Evolutionary conservation across 192 early-diverging fungal genomes (phyloP).

Genomic region (Umbelopsis vinacea): DNA sequence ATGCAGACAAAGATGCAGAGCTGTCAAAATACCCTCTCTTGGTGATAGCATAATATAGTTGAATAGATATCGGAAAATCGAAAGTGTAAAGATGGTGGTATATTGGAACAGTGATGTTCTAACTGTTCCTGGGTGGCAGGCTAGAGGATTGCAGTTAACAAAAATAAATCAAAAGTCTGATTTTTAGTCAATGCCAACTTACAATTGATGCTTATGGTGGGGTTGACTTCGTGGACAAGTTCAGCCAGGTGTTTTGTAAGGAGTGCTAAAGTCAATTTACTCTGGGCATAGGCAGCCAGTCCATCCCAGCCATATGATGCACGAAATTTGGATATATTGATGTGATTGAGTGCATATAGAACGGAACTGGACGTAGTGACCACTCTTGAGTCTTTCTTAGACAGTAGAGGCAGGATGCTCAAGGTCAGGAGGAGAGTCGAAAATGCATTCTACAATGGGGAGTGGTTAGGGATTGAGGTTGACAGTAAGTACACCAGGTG

Average conservation of each 20-base stretch:
- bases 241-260: background rate
- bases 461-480: too few species aligned
- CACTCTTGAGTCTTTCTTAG: background rate
- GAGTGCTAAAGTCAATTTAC: background rate
- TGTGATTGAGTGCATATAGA: background rate
- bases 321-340: conserved; percentile 2
- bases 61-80: background rate
- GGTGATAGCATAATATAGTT: conserved; percentile 1
- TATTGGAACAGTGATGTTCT: conserved; percentile 8
- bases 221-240: background rate
- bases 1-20: conserved; percentile 7
- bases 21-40: background rate
- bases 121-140: background rate
- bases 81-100: background rate
- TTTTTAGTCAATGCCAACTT: background rate
- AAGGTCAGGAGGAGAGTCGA: background rate
- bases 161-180: background rate
- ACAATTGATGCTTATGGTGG: background rate
- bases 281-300: background rate
- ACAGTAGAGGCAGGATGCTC: background rate
- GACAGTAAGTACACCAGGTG: background rate
- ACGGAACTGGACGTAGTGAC: background rate
- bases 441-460: background rate
- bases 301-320: background rate
- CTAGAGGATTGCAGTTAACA: background rate